These are phyloP conservation scores for Pistacia integerrima DNA, from an alignment of 345 rosid genomes.

Conservation along the genomic window DNA sequence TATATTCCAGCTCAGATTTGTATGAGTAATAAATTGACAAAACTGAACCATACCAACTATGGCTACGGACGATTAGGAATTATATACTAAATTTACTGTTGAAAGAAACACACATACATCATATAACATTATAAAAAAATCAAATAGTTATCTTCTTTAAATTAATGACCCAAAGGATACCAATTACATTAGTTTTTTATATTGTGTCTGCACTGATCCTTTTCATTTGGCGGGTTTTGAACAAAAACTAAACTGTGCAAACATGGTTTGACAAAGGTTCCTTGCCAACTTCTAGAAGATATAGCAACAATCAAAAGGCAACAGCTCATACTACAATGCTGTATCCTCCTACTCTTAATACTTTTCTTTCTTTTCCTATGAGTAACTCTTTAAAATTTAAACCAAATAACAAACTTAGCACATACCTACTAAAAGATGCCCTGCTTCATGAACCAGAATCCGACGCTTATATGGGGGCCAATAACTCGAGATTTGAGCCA, in stretches of 20 bases:
- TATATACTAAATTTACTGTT: too few relatives aligned
- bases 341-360: background rate
- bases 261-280: background rate
- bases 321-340: background rate
- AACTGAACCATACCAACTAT: too few relatives aligned
- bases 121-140: too few relatives aligned
- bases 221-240: background rate
- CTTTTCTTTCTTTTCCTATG: too few relatives aligned
- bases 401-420: background rate
- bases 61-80: too few relatives aligned
- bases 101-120: too few relatives aligned
- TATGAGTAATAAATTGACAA: too few relatives aligned
- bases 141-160: too few relatives aligned
- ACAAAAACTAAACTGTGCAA: background rate
- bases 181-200: too few relatives aligned
- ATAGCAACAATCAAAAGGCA: background rate
- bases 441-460: constrained; percentile 94
- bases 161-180: too few relatives aligned
- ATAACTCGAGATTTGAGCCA: constrained; percentile 82
- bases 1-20: too few relatives aligned
- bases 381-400: background rate
- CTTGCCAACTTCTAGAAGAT: background rate
- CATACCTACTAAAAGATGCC: constrained; percentile 83
- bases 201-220: background rate
- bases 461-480: constrained; percentile 93